phyloP scores from a whole-genome alignment of 176 grass and related monocot species.

The Poa annua region DNA sequence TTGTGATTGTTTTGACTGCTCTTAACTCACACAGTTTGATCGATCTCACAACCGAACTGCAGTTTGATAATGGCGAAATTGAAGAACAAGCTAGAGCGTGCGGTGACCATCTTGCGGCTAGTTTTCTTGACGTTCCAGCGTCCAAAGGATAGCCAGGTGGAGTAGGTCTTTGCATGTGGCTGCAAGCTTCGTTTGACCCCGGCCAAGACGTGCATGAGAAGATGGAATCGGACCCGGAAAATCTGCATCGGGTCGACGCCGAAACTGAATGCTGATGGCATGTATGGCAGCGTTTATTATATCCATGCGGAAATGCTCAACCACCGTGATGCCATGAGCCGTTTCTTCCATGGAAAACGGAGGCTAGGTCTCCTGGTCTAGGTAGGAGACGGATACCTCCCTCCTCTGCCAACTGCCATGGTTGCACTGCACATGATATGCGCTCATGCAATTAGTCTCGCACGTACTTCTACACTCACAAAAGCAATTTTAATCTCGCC shows the following conservation, averaged over 20 bases:
- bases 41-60: background rate
- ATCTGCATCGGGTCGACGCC: background rate
- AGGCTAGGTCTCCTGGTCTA: background rate
- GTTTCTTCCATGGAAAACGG: constrained; percentile 16
- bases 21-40: background rate
- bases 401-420: background rate
- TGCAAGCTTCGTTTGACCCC: background rate
- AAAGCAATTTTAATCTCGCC: no score
- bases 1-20: background rate
- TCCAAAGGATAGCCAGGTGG: background rate
- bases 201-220: background rate
- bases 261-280: background rate
- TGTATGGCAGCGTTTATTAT: background rate
- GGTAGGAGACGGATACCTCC: background rate
- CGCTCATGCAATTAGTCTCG: background rate
- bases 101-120: background rate
- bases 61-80: background rate
- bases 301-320: background rate
- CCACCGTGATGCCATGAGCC: constrained; percentile 16
- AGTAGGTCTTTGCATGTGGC: background rate
- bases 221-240: background rate
- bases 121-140: background rate
- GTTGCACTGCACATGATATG: background rate
- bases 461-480: no score
- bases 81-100: background rate